Base-by-base conservation (phyloP, 331 rosid genomes). In the Pyrus hybrid region DNA sequence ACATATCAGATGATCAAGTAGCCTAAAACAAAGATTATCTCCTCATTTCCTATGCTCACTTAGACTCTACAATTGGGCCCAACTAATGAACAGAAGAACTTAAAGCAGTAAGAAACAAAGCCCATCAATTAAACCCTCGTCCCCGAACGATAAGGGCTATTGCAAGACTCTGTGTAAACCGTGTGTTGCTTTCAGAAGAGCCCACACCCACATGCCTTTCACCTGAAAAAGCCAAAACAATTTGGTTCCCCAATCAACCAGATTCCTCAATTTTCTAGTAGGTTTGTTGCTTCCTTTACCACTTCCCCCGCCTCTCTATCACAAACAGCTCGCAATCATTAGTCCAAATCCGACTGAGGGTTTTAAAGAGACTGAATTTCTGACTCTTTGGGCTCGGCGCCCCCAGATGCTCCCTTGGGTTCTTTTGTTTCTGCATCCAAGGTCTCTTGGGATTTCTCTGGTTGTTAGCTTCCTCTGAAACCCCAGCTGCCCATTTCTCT, bases 401-500 rank as follows among this genome's bases (percentile, higher is more conserved):
- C 78, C 76, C 76, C 80, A 67, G 77, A 82, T 77, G 85, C 82
- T 81, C 35, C 47, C 54, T 4, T 32, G 76, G 41, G 28, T 16
- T 72, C 72, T 79, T 47, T 74, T 53, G 65, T 67, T 32, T 53
- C 49, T 10, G 56, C 66, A 35, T 74, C 64, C 6, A 20, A 49
- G 9, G 70, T 49, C 73, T 77, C 80, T 23, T 60, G 78, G 14
- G 60, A 70, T 76, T 61, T 58, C 80, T 70, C 77, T 77, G 72
- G 81, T 84, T 63, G 63, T 37, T 62, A 65, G 26, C 69, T 76
- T 79, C 13, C 21, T 51, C 57, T 51, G 2, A 20, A 77, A 67
- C 22, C 86, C 81, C 72, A 26, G 80, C 67, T 84, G 22, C 79
- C 85, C 28, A 51, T 51, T 51, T 51, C 57, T 16, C 21, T 51